phyloP scores from a whole-genome alignment of 257 asterid species.

The Nicotiana tomentosiformis region DNA sequence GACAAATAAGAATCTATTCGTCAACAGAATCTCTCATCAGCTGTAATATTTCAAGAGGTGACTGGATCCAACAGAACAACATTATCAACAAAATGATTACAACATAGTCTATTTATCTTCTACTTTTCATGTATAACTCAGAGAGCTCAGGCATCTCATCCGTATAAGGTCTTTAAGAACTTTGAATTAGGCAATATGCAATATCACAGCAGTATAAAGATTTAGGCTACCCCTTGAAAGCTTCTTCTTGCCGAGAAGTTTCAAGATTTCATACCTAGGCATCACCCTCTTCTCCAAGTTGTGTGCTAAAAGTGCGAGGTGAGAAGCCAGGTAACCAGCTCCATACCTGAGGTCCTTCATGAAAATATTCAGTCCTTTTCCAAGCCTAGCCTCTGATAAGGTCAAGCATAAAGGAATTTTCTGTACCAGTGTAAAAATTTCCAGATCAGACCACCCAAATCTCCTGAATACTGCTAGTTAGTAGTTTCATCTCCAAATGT shows the following conservation, averaged over 20 bases:
- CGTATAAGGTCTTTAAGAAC: not conserved
- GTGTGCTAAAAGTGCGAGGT: not conserved
- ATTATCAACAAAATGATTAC: not conserved
- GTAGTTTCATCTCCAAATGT: not conserved
- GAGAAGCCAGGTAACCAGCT: not conserved
- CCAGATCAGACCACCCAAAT: constrained; percentile 7
- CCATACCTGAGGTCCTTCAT: constrained; percentile 3
- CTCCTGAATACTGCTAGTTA: not conserved
- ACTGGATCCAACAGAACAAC: too few species aligned
- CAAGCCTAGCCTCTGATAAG: not conserved
- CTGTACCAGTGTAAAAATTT: not conserved
- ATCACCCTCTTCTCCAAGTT: constrained; percentile 15
- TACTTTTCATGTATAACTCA: not conserved
- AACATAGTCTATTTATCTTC: not conserved
- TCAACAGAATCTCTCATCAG: not conserved
- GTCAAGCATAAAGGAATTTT: not conserved
- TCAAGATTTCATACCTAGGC: constrained; percentile 10
- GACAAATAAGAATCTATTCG: not conserved
- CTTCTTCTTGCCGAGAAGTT: constrained; percentile 3
- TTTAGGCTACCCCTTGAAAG: not conserved
- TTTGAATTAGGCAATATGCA: not conserved
- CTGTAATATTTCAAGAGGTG: not conserved
- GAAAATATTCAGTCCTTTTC: constrained; percentile 5
- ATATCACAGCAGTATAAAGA: not conserved
- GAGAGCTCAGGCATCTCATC: constrained; percentile 5